Conservation (phyloP, 1,139 yeast genomes). For the Lodderomyces oxycetoniae region DNA sequence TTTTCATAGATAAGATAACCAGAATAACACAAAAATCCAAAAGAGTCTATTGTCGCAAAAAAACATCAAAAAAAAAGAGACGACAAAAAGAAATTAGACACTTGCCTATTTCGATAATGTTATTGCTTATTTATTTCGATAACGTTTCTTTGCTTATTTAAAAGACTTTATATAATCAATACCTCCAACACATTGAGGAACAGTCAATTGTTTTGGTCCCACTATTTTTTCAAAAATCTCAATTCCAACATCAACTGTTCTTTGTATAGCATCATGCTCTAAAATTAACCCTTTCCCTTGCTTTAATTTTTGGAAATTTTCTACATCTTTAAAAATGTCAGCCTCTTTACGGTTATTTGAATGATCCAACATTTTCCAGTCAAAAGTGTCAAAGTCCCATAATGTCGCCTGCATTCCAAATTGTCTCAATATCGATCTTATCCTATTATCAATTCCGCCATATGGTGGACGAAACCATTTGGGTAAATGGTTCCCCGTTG, state of each 20-base stretch:
- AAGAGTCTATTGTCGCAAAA: too few relatives aligned
- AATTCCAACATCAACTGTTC: conserved; percentile 67
- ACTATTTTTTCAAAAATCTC: conserved; percentile 42
- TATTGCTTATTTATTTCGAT: too few relatives aligned
- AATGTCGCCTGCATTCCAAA: conserved; percentile 85
- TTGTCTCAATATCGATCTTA: conserved; percentile 71
- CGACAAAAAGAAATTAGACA: too few relatives aligned
- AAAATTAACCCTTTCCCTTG: conserved; percentile 59
- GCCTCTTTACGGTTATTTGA: conserved; percentile 34
- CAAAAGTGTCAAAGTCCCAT: conserved; percentile 91
- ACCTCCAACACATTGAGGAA: conserved; percentile 80
- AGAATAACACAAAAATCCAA: too few relatives aligned
- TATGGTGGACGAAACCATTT: conserved; percentile 95
- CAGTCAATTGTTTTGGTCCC: conserved; percentile 59
- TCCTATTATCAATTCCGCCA: conserved; percentile 87
- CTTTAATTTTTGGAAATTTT: conserved; percentile 41
- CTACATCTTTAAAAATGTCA: conserved; percentile 53
- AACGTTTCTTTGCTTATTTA: conserved; percentile 2
- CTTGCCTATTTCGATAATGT: too few relatives aligned
- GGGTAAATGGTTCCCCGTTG: conserved; percentile 85
- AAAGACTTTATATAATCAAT: conserved; percentile 38
- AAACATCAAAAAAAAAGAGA: too few relatives aligned
- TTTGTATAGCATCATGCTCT: conserved; percentile 73
- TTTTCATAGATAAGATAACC: too few relatives aligned
- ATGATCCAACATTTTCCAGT: conserved; percentile 67